Evolutionary conservation across 352 stramenopile genomes (phyloP).

Genomic region (Phytophthora pistaciae): DNA sequence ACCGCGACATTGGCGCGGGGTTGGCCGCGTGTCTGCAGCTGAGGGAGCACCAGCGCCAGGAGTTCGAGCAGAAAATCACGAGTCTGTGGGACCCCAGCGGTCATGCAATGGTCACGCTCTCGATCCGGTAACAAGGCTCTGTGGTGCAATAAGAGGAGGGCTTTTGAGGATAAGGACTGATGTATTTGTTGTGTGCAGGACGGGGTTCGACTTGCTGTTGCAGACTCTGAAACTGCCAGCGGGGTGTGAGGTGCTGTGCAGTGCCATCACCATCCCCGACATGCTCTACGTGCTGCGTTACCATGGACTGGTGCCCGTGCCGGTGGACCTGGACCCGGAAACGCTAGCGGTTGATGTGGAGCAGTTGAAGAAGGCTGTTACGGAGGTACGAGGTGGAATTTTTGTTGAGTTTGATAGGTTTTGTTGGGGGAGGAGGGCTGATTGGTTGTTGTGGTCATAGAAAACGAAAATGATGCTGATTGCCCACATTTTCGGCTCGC

Average conservation of each 20-base stretch:
- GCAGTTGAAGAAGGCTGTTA: slow-evolving; percentile 52
- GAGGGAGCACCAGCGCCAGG: slow-evolving; percentile 61
- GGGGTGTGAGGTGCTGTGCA: slow-evolving; percentile 81
- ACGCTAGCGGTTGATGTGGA: slow-evolving; percentile 71
- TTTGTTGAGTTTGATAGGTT: neutral
- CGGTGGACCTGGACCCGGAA: slow-evolving; percentile 71
- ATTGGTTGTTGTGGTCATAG: slow-evolving; percentile 27
- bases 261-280: slow-evolving; percentile 87
- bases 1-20: slow-evolving; percentile 67
- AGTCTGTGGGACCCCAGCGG: slow-evolving; percentile 66
- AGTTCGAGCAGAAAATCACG: slow-evolving; percentile 59
- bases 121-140: slow-evolving; percentile 54
- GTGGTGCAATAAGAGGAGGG: neutral
- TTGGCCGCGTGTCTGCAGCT: slow-evolving; percentile 67
- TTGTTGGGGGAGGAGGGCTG: neutral
- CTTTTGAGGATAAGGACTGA: neutral
- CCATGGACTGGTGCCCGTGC: slow-evolving; percentile 79
- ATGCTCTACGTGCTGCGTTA: slow-evolving; percentile 85
- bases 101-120: slow-evolving; percentile 75
- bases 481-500: slow-evolving; percentile 85
- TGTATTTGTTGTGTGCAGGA: slow-evolving; percentile 44
- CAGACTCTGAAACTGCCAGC: slow-evolving; percentile 76
- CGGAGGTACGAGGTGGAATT: slow-evolving; percentile 33
- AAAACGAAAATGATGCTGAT: slow-evolving; percentile 78
- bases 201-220: slow-evolving; percentile 83